Conservation (phyloP, 2,329 filamentous ascomycete genomes). For the Penicillium sp. region DNA sequence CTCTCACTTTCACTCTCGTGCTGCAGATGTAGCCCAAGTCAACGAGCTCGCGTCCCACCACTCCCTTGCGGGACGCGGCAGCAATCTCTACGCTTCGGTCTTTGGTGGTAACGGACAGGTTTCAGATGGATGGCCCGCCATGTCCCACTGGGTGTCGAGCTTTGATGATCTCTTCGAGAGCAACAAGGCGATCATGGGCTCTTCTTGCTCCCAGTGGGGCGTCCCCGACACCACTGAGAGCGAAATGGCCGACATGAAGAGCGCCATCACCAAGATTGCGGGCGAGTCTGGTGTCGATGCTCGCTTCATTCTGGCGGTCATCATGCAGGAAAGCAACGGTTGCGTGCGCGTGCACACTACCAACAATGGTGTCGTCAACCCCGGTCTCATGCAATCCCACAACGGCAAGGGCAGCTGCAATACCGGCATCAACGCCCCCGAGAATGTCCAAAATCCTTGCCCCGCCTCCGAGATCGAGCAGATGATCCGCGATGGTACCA, state of each 20-base stretch:
- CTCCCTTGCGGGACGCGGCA: conserved; percentile 16
- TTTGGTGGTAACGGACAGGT: conserved; percentile 18
- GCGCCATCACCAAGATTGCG: conserved; percentile 28
- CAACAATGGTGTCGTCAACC: conserved; percentile 39
- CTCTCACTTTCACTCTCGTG: conserved; percentile 10
- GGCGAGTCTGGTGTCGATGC: conserved; percentile 35
- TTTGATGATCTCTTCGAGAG: conserved; percentile 18
- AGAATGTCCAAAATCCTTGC: conserved; percentile 19
- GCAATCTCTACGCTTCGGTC: conserved; percentile 9
- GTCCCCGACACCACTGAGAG: conserved; percentile 23
- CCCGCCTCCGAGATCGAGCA: conserved; percentile 24
- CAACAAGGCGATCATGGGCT: conserved; percentile 9
- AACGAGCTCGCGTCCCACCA: conserved; percentile 6
- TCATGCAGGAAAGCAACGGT: conserved; percentile 44
- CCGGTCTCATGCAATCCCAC: conserved; percentile 35
- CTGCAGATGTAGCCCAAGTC: conserved; percentile 7
- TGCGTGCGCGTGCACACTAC: conserved; percentile 42
- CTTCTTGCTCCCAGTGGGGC: conserved; percentile 15
- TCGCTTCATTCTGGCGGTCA: conserved; percentile 42
- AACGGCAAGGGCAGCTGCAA: conserved; percentile 32
- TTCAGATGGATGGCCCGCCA: conserved; percentile 23
- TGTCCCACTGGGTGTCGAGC: conserved; percentile 14
- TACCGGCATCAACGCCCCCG: conserved; percentile 16
- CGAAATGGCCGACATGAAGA: conserved; percentile 27
- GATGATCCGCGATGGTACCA: conserved; percentile 38